Evolutionary conservation across 495 filamentous ascomycete genomes (phyloP), one percentile per base, ranked within the genome.

Genomic region (Melanomma pulvis-pyrius): DNA sequence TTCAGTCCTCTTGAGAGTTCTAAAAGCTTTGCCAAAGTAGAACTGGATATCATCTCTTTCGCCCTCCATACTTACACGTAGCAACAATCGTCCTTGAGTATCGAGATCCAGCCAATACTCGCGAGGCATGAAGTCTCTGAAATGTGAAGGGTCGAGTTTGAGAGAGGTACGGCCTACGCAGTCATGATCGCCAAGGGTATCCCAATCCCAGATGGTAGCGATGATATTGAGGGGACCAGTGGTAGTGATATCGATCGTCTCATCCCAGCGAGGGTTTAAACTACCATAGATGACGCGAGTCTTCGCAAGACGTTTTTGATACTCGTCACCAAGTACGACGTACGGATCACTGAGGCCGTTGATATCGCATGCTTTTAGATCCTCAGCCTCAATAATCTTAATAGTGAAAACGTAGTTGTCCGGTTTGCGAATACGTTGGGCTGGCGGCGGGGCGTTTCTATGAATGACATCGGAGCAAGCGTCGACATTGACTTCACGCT

Each of bases 61-160:
- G 59, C 94, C 94, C 79, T 99, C 94, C 94, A 99, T 99, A 71
- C 91, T 96, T 26, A 98, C 90, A 65, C 96, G 82, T 41, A 99
- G 82, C 41, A 99, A 74, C 47, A 99, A 79, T 56, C 96, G 81
- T 1, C 94, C 94, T 74, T 99, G 96, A 3, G 93, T 97, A 74
- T 99, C 94, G 44, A 99, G 84, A 74, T 98, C 92, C 25, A 98
- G 84, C 94, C 94, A 99, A 74, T 96, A 97, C 74, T 99, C 94
- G 59, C 91, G 82, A 8, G 94, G 94, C 63, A 98, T 75, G 73
- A 93, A 99, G 74, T 99, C 94, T 61, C 92, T 87, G 77, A 99
- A 99, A 79, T 97, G 92, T 30, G 90, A 82, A 11, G 94, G 94
- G 68, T 99, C 94, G 21, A 99, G 81, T 76, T 99, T 99, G 61